Percentiles rank a stretch among this genome's conserved stretches.
Conservation (phyloP, 495 filamentous ascomycete genomes). For the Mytilinidion resinicola region DNA sequence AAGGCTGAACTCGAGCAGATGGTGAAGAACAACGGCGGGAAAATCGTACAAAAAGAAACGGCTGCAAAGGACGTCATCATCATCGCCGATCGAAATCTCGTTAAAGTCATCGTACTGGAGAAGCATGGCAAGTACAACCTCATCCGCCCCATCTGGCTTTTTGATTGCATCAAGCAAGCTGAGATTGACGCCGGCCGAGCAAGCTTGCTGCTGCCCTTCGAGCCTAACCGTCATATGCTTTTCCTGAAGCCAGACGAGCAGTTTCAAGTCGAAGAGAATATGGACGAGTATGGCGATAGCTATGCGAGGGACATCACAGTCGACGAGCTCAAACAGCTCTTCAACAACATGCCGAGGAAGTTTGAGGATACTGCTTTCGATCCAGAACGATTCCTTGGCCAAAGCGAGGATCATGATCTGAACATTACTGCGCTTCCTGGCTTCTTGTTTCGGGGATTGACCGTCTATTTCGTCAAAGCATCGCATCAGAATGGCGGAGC, state of each 20-base stretch:
- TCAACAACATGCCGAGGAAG: neutral
- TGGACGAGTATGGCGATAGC: constrained; percentile 77
- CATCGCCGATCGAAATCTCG: constrained; percentile 70
- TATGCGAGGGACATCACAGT: constrained; percentile 64
- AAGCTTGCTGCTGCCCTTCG: constrained; percentile 59
- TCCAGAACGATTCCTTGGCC: constrained; percentile 39
- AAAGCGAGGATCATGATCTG: constrained; percentile 53
- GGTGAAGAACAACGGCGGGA: constrained; percentile 83
- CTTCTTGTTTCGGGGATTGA: constrained; percentile 61
- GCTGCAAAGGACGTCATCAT: constrained; percentile 56
- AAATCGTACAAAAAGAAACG: constrained; percentile 65
- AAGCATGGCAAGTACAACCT: constrained; percentile 64
- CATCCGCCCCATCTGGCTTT: constrained; percentile 73
- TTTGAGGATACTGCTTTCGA: constrained; percentile 8
- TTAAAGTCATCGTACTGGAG: constrained; percentile 77
- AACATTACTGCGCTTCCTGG: constrained; percentile 47
- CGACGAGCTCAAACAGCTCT: constrained; percentile 52
- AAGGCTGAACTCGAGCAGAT: constrained; percentile 81
- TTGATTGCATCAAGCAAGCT: constrained; percentile 68
- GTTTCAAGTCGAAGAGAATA: constrained; percentile 44
- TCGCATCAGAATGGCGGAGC: neutral
- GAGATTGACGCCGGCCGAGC: constrained; percentile 54
- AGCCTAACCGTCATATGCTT: constrained; percentile 60
- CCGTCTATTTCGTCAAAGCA: constrained; percentile 47
- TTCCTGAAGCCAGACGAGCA: constrained; percentile 44